phyloP scores from a whole-genome alignment of 441 rosid genomes.

The Hura crepitans region DNA sequence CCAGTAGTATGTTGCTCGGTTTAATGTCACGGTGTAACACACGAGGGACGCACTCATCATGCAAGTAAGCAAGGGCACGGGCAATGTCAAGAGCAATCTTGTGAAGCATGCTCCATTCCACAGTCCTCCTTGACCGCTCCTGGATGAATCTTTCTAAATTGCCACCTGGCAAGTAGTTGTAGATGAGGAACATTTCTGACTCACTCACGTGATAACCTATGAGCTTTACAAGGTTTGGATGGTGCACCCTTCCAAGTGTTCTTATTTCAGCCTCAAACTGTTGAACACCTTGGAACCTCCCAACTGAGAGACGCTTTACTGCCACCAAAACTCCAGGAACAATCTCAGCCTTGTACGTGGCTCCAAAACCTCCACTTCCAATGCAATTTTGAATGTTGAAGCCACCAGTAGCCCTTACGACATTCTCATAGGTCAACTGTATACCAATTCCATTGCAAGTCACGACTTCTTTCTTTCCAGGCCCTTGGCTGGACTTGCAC shows the following conservation, averaged over 20 bases:
- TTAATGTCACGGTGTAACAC: conserved; percentile 55
- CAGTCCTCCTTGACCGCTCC: conserved; percentile 39
- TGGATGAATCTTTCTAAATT: conserved; percentile 52
- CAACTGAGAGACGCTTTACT: conserved; percentile 47
- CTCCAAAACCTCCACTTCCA: conserved; percentile 57
- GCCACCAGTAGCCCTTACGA: conserved; percentile 44
- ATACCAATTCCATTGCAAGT: conserved; percentile 42
- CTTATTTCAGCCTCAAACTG: conserved; percentile 49
- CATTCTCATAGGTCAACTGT: conserved; percentile 44
- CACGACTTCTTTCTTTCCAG: conserved; percentile 38
- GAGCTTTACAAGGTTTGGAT: conserved; percentile 47
- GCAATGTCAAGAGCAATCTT: conserved; percentile 53
- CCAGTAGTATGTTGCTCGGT: conserved; percentile 53
- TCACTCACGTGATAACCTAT: conserved; percentile 52
- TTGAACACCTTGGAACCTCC: conserved; percentile 50
- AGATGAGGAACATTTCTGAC: conserved; percentile 49
- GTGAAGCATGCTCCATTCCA: conserved; percentile 50
- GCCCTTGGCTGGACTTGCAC: conserved; percentile 30
- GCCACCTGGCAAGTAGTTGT: conserved; percentile 56
- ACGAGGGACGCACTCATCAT: conserved; percentile 46
- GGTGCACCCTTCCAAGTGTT: conserved; percentile 48
- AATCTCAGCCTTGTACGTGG: conserved; percentile 53
- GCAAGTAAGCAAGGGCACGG: conserved; percentile 50
- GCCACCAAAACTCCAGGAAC: conserved; percentile 44
- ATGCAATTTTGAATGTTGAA: conserved; percentile 48